phyloP scores from a whole-genome alignment of 2,329 filamentous ascomycete genomes.

The Bipolaris gigantea region DNA sequence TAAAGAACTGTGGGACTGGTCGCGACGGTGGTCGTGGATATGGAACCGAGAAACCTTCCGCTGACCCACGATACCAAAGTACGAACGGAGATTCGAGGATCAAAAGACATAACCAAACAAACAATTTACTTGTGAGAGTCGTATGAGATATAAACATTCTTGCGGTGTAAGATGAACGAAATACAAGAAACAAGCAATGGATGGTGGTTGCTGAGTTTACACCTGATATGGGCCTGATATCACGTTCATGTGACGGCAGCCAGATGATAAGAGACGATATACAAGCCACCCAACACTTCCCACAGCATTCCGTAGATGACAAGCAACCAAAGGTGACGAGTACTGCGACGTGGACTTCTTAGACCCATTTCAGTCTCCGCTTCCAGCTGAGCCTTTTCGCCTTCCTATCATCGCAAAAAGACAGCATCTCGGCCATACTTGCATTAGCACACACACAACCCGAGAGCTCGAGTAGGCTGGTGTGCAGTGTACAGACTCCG shows the following conservation, averaged over 20 bases:
- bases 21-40: slow-evolving; percentile 10
- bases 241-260: background rate
- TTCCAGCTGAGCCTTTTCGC: background rate
- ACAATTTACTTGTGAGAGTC: slow-evolving; percentile 2
- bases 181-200: background rate
- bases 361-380: background rate
- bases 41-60: slow-evolving; percentile 9
- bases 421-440: background rate
- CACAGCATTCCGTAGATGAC: background rate
- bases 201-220: background rate
- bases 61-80: slow-evolving; percentile 7
- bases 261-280: background rate
- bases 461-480: slow-evolving; percentile 1
- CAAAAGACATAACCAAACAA: slow-evolving; percentile 8
- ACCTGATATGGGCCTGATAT: background rate
- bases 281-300: background rate
- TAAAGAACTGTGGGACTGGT: slow-evolving; percentile 14
- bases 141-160: background rate
- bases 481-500: background rate
- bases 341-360: background rate
- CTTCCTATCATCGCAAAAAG: background rate
- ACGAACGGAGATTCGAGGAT: slow-evolving; percentile 8
- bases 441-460: background rate
- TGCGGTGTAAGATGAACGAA: background rate
- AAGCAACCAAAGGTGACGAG: background rate